Percentiles rank a stretch among this genome's conserved stretches.
Evolutionary conservation across 352 stramenopile genomes (phyloP).

Genomic region (Phytophthora syringae): DNA sequence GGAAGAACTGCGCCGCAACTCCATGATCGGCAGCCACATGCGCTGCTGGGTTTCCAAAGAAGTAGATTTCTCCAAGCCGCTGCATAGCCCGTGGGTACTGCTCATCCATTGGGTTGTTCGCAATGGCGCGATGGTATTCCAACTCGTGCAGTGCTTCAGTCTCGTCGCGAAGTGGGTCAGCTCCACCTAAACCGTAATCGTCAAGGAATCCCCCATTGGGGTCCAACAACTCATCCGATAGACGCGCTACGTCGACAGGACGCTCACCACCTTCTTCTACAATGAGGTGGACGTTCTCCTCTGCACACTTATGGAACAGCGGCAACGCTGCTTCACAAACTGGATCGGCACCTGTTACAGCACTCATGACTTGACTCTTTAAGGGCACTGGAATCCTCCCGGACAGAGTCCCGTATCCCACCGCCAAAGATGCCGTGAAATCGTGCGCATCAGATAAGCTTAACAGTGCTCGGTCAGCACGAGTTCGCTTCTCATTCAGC

Average conservation of each 20-base stretch:
- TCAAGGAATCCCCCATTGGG: constrained; percentile 25
- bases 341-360: constrained; percentile 4
- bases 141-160: constrained; percentile 59
- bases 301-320: constrained; percentile 60
- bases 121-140: constrained; percentile 70
- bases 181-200: constrained; percentile 26
- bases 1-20: constrained; percentile 64
- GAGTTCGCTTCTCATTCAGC: constrained; percentile 30
- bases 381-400: constrained; percentile 30
- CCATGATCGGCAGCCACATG: constrained; percentile 57
- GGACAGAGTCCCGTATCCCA: constrained; percentile 61
- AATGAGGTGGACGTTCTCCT: constrained; percentile 64
- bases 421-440: constrained; percentile 62
- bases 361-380: not conserved
- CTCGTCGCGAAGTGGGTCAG: constrained; percentile 29
- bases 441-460: constrained; percentile 44
- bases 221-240: constrained; percentile 56
- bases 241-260: constrained; percentile 43
- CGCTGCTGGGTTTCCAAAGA: constrained; percentile 70
- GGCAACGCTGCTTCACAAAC: constrained; percentile 49
- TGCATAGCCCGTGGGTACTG: constrained; percentile 66
- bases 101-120: constrained; percentile 65
- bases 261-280: constrained; percentile 56
- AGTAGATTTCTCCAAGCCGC: constrained; percentile 73
- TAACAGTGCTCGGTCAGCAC: constrained; percentile 44